Evolutionary conservation across 371 early-diverging fungal species (phyloP), one percentile per base, ranked within the genome.

Genomic region (Parasitella parasitica): DNA sequence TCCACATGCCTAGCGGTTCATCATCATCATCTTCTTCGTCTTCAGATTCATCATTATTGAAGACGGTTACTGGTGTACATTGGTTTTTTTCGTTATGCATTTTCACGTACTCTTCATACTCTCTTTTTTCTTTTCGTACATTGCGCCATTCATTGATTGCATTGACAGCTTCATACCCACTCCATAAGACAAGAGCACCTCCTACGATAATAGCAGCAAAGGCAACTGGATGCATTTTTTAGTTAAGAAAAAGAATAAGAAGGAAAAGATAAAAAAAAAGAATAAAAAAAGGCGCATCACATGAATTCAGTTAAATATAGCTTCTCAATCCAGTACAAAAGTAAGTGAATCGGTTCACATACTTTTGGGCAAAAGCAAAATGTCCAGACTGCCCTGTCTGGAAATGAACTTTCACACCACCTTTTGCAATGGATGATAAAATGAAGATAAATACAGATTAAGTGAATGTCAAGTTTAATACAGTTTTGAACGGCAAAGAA

Each of bases 101-200:
- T 37, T 62, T 61, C 8, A 73, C 57, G 55, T 66, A 76, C 22
- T 73, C 71, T 54, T 73, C 71, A 53, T 76, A 76, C 34, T 61
- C 55, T 28, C 54, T 57, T 36, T 64, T 62, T 50, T 76, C 76
- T 51, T 70, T 61, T 43, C 70, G 51, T 34, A 60, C 61, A 12
- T 59, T 22, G 18, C 62, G 59, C 71, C 69, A 71, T 57, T 69
- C 71, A 36, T 54, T 51, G 1, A 73, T 6, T 12, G 67, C 63
- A 27, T 59, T 43, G 28, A 57, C 49, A 24, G 67, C 64, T 64
- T 73, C 73, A 59, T 73, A 76, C 27, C 67, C 67, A 12, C 63
- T 68, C 58, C 64, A 69, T 2, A 53, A 37, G 1, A 64, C 66
- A 16, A 67, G 41, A 13, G 52, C 64, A 7, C 67, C 64, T 11